Evolutionary conservation across 345 rosid species (phyloP), one percentile per base, ranked within the genome.

Genomic region (Lepidium africanum): DNA sequence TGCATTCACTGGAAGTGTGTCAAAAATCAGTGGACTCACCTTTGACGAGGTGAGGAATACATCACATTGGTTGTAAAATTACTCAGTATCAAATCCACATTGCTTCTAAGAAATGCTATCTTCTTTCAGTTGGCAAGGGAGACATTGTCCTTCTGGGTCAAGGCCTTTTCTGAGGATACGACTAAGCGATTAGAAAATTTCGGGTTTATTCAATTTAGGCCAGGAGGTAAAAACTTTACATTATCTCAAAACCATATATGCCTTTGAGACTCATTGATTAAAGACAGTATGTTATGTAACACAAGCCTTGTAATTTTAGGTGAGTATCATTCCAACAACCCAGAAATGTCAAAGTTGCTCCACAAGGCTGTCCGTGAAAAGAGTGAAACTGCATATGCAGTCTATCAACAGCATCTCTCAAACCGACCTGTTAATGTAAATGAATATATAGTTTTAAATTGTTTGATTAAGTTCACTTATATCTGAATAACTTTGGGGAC

Each of bases 341-440:
- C 99, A 46, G 97, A 94, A 80, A 94, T 94, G 99, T 86, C 96
- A 52, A 94, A 94, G 63, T 80, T 94, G 83, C 95, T 94, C 7
- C 99, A 94, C 67, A 94, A 94, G 79, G 99, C 97, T 72, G 92
- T 94, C 69, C 99, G 99, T 21, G 90, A 94, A 70, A 94, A 94
- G 87, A 94, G 92, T 53, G 92, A 84, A 77, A 91, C 84, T 80
- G 92, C 97, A 13, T 94, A 74, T 79, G 82, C 97, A 30, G 80
- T 91, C 67, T 94, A 94, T 78, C 99, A 94, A 82, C 99, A 90
- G 64, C 97, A 94, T 86, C 81, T 94, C 72, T 88, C 99, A 63
- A 91, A 82, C 77, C 85, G 99, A 15, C 99, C 97, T 61, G 91
- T 94, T 72, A 94, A 89, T 79, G 99, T 94, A 30, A 7, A 30